Conservation (phyloP, 2,329 filamentous ascomycete species). For the Calonectria crousiana region DNA sequence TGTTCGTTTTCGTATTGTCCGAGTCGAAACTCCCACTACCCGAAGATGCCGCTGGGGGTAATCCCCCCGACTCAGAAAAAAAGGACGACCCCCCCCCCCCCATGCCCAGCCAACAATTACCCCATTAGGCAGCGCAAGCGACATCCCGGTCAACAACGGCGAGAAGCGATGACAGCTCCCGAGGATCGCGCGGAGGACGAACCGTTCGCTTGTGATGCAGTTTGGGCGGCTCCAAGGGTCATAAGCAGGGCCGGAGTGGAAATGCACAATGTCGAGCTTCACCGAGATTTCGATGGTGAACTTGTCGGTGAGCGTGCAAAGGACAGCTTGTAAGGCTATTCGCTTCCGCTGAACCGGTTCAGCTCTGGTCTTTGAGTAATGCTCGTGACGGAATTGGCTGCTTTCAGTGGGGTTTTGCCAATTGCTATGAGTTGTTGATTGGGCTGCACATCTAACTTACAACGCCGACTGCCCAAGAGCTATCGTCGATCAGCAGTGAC, state of each 20-base stretch:
- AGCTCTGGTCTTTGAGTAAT: not conserved
- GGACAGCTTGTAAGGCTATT: not conserved
- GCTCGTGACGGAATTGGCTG: conserved; percentile 9
- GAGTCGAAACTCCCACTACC: conserved; percentile 8
- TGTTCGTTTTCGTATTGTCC: conserved; percentile 30
- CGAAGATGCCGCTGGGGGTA: conserved; percentile 30
- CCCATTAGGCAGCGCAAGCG: conserved; percentile 12
- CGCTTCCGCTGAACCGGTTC: not conserved
- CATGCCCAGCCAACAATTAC: conserved; percentile 11
- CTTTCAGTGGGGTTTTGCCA: conserved; percentile 8
- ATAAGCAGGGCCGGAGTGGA: not conserved
- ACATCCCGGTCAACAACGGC: not conserved
- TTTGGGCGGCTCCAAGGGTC: not conserved
- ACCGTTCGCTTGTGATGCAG: not conserved
- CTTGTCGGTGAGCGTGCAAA: conserved; percentile 16
- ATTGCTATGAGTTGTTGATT: not conserved
- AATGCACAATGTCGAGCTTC: not conserved
- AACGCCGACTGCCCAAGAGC: not conserved
- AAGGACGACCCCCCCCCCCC: not conserved
- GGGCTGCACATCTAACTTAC: not conserved
- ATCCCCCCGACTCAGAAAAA: not conserved
- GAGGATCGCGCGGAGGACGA: conserved; percentile 2
- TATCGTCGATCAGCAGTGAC: not conserved
- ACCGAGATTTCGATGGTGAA: not conserved
- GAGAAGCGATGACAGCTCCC: not conserved